Base-by-base conservation (phyloP, 1,139 yeast species). In the Kodamaea plutei region DNA sequence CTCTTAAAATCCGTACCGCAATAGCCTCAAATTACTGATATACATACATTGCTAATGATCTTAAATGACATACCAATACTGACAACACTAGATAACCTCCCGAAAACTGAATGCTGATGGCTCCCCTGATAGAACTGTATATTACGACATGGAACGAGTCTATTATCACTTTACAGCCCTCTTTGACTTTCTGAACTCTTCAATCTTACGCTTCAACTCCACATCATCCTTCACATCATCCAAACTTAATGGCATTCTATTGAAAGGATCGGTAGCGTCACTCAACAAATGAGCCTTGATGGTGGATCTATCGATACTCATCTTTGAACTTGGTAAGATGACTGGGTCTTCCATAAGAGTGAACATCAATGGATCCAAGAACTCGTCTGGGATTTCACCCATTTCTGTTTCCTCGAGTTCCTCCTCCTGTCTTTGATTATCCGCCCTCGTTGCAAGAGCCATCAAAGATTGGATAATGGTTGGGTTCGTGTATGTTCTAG, bases 341-440 rank as follows among this genome's bases (percentile, higher is more conserved):
- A 93, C 98, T 0, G 99, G 99, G 53, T 93, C 95, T 45, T 79
- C 84, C 98, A 93, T 93, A 26, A 93, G 54, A 1, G 96, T 84
- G 54, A 71, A 89, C 97, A 93, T 89, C 45, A 93, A 73, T 7
- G 99, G 98, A 62, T 93, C 99, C 50, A 93, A 71, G 53, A 81
- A 91, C 55, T 93, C 98, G 52, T 93, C 98, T 1, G 99, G 99
- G 15, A 85, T 73, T 34, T 93, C 98, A 10, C 95, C 97, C 44
- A 87, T 68, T 50, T 87, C 96, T 43, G 78, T 54, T 44, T 89
- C 96, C 48, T 85, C 95, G 41, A 79, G 84, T 41, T 79, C 87
- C 40, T 84, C 94, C 16, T 68, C 71, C 24, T 65, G 49, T 48
- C 77, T 74, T 33, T 77, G 74, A 23, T 56, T 52, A 39, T 84